Percentiles rank a stretch among this genome's conserved stretches.
phyloP scores from a whole-genome alignment of 768 basidiomycete species.

The Boletus sp. region DNA sequence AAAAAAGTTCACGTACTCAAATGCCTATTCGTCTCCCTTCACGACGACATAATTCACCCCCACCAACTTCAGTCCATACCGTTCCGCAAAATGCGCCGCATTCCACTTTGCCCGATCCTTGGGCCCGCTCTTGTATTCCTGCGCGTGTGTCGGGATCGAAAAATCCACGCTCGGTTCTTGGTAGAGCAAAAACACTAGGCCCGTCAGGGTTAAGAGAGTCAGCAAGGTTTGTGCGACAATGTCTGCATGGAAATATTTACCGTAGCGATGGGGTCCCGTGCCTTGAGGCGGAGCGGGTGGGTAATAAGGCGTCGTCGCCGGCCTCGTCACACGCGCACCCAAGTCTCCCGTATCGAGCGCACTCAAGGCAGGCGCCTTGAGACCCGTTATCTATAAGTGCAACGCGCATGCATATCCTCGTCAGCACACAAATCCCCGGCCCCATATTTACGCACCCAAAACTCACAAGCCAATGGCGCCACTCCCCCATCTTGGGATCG shows the following conservation, averaged over 20 bases:
- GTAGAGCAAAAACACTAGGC: slow-evolving; percentile 54
- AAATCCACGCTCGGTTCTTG: slow-evolving; percentile 49
- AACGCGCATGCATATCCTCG: neutral
- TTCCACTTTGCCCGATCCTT: slow-evolving; percentile 54
- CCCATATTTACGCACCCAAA: too few relatives aligned
- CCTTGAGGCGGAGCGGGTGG: slow-evolving; percentile 54
- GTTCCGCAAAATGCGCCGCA: slow-evolving; percentile 48
- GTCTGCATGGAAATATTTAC: slow-evolving; percentile 30
- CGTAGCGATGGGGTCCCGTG: slow-evolving; percentile 56
- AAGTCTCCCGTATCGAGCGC: slow-evolving; percentile 32
- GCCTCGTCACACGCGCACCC: slow-evolving; percentile 39
- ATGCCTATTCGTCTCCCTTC: slow-evolving; percentile 17
- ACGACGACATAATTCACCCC: slow-evolving; percentile 58
- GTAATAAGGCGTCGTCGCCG: slow-evolving; percentile 52
- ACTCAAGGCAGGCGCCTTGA: slow-evolving; percentile 34
- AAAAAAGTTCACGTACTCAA: neutral
- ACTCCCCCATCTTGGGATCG: slow-evolving; percentile 48
- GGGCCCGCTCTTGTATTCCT: slow-evolving; percentile 43
- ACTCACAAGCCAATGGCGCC: slow-evolving; percentile 57
- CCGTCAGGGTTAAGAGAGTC: neutral
- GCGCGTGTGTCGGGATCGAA: slow-evolving; percentile 40
- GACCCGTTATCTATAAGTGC: slow-evolving; percentile 34
- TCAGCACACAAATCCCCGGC: neutral
- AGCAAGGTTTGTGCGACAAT: neutral
- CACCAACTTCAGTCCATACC: slow-evolving; percentile 51